Percentiles rank a stretch among this genome's conserved stretches.
These are phyloP conservation scores for Leishmania amazonensis DNA, from an alignment of 208 protist genomes.

Conservation along the genomic window DNA sequence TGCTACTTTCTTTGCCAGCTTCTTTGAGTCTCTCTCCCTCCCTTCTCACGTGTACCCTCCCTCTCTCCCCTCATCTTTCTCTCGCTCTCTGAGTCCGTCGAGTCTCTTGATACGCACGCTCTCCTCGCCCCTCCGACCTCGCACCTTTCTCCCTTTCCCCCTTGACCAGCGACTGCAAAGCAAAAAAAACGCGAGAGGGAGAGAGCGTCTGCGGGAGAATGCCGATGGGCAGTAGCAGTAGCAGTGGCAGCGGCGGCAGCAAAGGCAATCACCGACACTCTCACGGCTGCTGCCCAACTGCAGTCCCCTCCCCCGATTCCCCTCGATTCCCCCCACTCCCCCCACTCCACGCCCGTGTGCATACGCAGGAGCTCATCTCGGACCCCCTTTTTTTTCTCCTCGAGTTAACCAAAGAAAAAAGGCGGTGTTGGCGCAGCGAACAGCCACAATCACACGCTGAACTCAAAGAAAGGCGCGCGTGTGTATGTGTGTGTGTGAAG, in stretches of 20 bases:
- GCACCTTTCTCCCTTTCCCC: not conserved
- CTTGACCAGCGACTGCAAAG: not conserved
- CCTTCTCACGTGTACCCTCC: not conserved
- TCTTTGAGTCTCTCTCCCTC: not conserved
- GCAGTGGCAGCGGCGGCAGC: not conserved
- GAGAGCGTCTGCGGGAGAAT: not conserved
- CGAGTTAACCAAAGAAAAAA: not conserved
- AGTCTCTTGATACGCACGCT: not conserved
- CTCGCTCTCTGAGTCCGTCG: not conserved
- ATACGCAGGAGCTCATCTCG: not conserved
- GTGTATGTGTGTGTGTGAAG: not conserved
- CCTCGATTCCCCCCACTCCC: not conserved
- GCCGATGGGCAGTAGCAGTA: not conserved
- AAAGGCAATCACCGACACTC: not conserved
- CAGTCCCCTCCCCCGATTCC: not conserved
- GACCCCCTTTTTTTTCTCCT: not conserved
- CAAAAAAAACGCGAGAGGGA: conserved; percentile 2
- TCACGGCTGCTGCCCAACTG: not conserved
- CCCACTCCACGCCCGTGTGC: not conserved
- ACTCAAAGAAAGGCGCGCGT: not conserved
- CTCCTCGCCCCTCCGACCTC: not conserved
- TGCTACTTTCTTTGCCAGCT: not conserved
- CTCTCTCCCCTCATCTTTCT: not conserved
- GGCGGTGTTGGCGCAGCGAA: not conserved
- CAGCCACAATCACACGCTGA: not conserved